These are phyloP conservation scores for Croton setiger DNA, from an alignment of 441 rosid species.

Conservation along the genomic window DNA sequence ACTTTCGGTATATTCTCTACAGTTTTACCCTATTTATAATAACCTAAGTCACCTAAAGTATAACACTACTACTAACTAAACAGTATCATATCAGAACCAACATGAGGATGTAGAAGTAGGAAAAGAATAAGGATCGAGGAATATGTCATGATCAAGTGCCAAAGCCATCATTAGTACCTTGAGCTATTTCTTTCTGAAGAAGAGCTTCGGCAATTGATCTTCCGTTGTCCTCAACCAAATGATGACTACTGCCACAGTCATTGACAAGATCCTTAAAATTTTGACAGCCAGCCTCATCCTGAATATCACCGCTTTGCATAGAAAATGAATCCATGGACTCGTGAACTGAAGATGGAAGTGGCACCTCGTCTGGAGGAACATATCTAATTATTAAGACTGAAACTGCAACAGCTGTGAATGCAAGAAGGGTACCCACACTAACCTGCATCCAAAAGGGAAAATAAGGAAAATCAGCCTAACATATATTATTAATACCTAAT, in stretches of 20 bases:
- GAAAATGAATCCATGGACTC: conserved; percentile 35
- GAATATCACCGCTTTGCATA: conserved; percentile 21
- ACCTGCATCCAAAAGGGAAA: conserved; percentile 46
- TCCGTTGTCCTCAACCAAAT: conserved; percentile 24
- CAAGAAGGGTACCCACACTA: conserved; percentile 87
- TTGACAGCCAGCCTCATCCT: conserved; percentile 17
- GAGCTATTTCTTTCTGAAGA: conserved; percentile 33
- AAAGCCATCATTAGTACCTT: conserved; percentile 33
- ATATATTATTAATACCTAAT: neutral
- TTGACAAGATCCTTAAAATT: conserved; percentile 22
- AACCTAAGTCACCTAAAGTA: too few relatives aligned
- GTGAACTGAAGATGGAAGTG: conserved; percentile 53
- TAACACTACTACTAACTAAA: too few relatives aligned
- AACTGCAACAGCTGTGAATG: conserved; percentile 75
- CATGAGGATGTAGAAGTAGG: neutral
- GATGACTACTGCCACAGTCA: conserved; percentile 25
- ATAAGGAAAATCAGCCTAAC: neutral
- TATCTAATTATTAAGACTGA: conserved; percentile 79
- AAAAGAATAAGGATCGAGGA: neutral
- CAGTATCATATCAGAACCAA: too few relatives aligned
- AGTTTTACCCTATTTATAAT: too few relatives aligned
- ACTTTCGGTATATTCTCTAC: too few relatives aligned
- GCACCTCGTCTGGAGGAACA: conserved; percentile 74
- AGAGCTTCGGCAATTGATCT: conserved; percentile 39
- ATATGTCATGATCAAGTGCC: neutral